phyloP scores from a whole-genome alignment of 306 rosid species.

The Erythrophleum fordii region DNA sequence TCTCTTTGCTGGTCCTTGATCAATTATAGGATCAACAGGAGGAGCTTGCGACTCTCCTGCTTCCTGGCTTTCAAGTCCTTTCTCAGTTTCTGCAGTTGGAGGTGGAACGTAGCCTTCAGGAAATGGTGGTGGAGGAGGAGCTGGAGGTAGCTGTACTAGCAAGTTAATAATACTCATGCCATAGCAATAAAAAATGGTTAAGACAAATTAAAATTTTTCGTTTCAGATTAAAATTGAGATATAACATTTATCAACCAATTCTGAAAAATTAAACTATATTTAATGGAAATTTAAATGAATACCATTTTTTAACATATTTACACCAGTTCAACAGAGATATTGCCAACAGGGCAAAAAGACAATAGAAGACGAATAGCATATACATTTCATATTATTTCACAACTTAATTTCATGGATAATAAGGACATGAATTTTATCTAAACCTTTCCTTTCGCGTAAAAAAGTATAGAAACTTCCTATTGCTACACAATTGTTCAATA shows the following conservation, averaged over 20 bases:
- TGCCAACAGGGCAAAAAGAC: neutral
- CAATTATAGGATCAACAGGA: constrained; percentile 76
- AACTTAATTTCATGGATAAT: constrained; percentile 18
- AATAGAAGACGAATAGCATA: neutral
- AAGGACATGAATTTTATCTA: constrained; percentile 17
- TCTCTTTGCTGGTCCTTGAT: constrained; percentile 92
- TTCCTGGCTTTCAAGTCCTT: constrained; percentile 69
- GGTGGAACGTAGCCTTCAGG: constrained; percentile 84
- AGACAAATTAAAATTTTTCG: neutral
- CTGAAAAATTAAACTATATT: neutral
- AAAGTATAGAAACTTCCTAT: neutral
- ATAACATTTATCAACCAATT: constrained; percentile 29
- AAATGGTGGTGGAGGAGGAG: constrained; percentile 88
- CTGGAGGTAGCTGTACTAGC: constrained; percentile 72
- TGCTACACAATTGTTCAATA: constrained; percentile 11
- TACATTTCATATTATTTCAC: constrained; percentile 15
- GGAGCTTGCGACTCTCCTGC: constrained; percentile 71
- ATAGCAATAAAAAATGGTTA: constrained; percentile 7
- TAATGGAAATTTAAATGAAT: neutral
- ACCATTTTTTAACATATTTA: neutral
- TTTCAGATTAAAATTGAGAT: neutral
- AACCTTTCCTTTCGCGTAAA: constrained; percentile 22
- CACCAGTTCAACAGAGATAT: neutral
- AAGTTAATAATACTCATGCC: constrained; percentile 22
- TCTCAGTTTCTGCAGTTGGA: constrained; percentile 61